These are phyloP conservation scores for Saccharomyces kudriavzevii DNA, from an alignment of 805 yeast genomes.

Conservation along the genomic window DNA sequence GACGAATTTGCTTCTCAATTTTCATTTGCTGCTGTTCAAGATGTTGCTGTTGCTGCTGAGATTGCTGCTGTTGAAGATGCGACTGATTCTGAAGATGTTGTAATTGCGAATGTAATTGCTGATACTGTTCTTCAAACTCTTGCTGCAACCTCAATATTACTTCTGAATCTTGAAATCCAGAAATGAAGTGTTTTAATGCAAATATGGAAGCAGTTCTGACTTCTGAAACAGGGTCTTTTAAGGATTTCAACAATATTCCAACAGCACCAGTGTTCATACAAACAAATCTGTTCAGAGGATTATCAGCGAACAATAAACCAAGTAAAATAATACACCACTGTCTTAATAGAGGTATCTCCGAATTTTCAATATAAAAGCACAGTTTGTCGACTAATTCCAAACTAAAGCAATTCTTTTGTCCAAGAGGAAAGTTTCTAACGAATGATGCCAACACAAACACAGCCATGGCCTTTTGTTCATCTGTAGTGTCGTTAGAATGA, in stretches of 20 bases:
- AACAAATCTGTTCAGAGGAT: slow-evolving; percentile 67
- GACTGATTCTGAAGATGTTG: slow-evolving; percentile 23
- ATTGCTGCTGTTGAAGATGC: slow-evolving; percentile 21
- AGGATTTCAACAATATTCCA: slow-evolving; percentile 42
- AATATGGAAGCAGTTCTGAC: slow-evolving; percentile 78
- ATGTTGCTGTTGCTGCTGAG: slow-evolving; percentile 18
- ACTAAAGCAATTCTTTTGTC: slow-evolving; percentile 72
- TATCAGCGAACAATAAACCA: slow-evolving; percentile 65
- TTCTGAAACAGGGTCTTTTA: slow-evolving; percentile 90
- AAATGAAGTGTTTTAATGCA: slow-evolving; percentile 62
- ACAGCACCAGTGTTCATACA: slow-evolving; percentile 58
- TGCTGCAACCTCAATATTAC: slow-evolving; percentile 25
- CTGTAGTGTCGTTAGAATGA: slow-evolving; percentile 36
- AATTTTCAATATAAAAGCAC: slow-evolving; percentile 52
- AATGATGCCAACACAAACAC: slow-evolving; percentile 83
- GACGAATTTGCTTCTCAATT: slow-evolving; percentile 27
- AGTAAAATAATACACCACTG: slow-evolving; percentile 86
- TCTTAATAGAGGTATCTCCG: slow-evolving; percentile 78
- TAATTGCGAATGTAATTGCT: slow-evolving; percentile 26
- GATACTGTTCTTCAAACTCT: slow-evolving; percentile 28
- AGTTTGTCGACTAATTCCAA: slow-evolving; percentile 65
- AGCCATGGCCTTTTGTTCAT: slow-evolving; percentile 92
- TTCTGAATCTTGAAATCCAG: slow-evolving; percentile 37
- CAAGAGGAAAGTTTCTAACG: slow-evolving; percentile 68
- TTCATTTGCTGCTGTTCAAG: slow-evolving; percentile 24